phyloP scores from a whole-genome alignment of 2,329 filamentous ascomycete species.

The Aspergillus ochraceus region DNA sequence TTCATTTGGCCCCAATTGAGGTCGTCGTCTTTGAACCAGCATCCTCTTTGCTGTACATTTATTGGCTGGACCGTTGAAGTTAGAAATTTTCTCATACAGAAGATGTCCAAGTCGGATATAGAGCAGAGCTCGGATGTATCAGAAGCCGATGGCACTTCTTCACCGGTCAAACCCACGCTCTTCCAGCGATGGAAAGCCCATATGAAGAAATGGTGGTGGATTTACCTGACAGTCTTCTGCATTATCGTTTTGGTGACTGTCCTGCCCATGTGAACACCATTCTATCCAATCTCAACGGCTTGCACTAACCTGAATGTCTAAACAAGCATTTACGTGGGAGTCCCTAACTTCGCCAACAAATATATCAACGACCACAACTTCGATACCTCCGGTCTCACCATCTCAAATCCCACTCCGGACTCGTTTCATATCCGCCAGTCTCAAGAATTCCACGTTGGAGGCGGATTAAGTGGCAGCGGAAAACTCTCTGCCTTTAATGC shows the following conservation, averaged over 20 bases:
- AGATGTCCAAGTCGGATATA: slow-evolving; percentile 21
- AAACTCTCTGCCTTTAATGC: slow-evolving; percentile 25
- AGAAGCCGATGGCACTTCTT: slow-evolving; percentile 9
- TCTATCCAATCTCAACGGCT: background rate
- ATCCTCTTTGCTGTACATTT: background rate
- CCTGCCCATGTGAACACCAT: slow-evolving; percentile 17
- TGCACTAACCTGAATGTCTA: background rate
- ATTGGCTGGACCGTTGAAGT: background rate
- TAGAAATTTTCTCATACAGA: background rate
- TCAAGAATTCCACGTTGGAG: slow-evolving; percentile 16
- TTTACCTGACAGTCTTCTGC: slow-evolving; percentile 22
- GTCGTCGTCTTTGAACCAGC: background rate
- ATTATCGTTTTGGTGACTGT: slow-evolving; percentile 21
- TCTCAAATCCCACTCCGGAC: slow-evolving; percentile 24
- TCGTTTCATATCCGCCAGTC: slow-evolving; percentile 25
- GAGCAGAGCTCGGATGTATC: slow-evolving; percentile 13
- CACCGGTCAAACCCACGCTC: slow-evolving; percentile 13
- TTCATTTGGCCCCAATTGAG: background rate
- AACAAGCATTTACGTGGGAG: slow-evolving; percentile 22
- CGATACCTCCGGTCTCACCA: slow-evolving; percentile 21
- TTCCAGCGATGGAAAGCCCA: slow-evolving; percentile 23
- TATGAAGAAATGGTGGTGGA: slow-evolving; percentile 30
- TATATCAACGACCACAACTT: slow-evolving; percentile 27
- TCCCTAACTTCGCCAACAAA: slow-evolving; percentile 24
- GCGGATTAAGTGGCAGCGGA: slow-evolving; percentile 23